Evolutionary conservation across 768 basidiomycete genomes (phyloP).

Genomic region (Wakefieldia striispora): DNA sequence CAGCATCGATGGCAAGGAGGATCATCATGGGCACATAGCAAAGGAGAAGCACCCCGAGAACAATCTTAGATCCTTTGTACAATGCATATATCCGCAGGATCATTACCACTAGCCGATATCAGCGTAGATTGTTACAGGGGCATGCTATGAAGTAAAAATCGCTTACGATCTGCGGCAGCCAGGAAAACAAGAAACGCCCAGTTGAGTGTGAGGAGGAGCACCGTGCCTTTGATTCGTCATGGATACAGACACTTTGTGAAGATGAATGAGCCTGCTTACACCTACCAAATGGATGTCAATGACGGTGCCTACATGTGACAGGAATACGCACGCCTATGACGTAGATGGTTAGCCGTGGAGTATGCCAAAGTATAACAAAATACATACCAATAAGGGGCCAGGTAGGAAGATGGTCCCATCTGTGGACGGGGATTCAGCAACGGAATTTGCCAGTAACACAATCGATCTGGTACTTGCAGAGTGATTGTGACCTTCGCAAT

Average conservation of each 20-base stretch:
- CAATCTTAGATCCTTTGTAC: constrained; percentile 13
- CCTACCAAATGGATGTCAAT: no score
- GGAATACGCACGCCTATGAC: constrained; percentile 15
- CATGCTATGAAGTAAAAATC: neutral
- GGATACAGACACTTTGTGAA: no score
- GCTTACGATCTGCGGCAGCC: constrained; percentile 20
- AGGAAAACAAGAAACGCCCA: constrained; percentile 13
- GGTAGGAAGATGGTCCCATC: constrained; percentile 18
- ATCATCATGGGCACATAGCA: constrained; percentile 9
- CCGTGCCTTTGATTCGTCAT: constrained; percentile 8
- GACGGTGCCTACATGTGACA: no score
- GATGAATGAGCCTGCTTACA: neutral
- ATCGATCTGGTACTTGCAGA: constrained; percentile 7
- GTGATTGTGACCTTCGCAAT: neutral
- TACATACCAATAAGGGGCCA: constrained; percentile 13
- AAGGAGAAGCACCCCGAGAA: constrained; percentile 13
- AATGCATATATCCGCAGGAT: constrained; percentile 25
- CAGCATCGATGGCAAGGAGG: neutral
- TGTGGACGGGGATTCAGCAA: constrained; percentile 7
- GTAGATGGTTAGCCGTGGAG: neutral
- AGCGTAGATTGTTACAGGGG: no score
- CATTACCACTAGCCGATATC: no score
- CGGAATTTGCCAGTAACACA: neutral
- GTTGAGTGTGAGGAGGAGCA: neutral
- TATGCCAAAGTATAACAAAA: neutral